These are phyloP conservation scores for Chlorophyllum brunneum DNA, from an alignment of 768 basidiomycete genomes.

Conservation along the genomic window DNA sequence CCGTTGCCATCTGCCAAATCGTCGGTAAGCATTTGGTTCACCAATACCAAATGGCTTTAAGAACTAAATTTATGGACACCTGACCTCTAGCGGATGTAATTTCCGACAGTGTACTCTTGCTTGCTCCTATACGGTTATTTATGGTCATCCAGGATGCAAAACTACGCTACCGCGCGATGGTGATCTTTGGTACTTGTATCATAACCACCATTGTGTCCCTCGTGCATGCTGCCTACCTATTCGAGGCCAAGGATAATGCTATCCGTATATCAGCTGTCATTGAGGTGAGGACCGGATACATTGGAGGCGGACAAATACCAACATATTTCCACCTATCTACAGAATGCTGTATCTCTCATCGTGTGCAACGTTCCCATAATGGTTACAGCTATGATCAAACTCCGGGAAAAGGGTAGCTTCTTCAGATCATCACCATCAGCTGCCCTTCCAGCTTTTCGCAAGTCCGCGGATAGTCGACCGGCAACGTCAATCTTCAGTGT, in stretches of 20 bases:
- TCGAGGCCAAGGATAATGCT: constrained; percentile 23
- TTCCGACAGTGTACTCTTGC: constrained; percentile 42
- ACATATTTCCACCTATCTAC: background rate
- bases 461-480: too few species aligned
- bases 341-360: constrained; percentile 2
- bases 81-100: constrained; percentile 38
- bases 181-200: constrained; percentile 54
- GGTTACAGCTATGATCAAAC: background rate
- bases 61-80: background rate
- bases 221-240: constrained; percentile 42
- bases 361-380: constrained; percentile 7
- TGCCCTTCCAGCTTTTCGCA: too few species aligned
- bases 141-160: constrained; percentile 32
- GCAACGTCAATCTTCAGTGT: too few species aligned
- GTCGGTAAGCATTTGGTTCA: background rate
- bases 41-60: background rate
- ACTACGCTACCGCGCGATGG: constrained; percentile 36
- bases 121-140: constrained; percentile 41
- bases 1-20: constrained; percentile 1
- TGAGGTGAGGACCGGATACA: constrained; percentile 28
- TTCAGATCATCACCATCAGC: background rate
- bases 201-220: constrained; percentile 42
- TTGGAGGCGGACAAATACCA: background rate
- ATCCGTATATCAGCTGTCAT: constrained; percentile 37
- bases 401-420: background rate